These are phyloP conservation scores for Paralagenidium karlingii DNA, from an alignment of 352 stramenopile genomes.

Conservation along the genomic window DNA sequence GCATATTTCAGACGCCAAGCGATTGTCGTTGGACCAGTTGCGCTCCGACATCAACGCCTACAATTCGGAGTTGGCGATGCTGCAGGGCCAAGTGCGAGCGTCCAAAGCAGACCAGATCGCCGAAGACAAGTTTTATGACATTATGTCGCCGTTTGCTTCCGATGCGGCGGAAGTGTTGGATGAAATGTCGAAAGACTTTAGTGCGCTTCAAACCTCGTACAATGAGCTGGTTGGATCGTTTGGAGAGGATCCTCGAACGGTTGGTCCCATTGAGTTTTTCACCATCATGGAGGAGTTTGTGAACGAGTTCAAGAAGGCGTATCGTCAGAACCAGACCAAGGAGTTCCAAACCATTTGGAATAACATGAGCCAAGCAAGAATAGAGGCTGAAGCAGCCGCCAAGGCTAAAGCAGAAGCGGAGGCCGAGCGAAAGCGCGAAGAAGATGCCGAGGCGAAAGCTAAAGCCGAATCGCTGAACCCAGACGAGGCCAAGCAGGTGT, in stretches of 20 bases:
- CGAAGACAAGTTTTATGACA: constrained; percentile 65
- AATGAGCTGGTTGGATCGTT: constrained; percentile 74
- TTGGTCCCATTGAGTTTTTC: constrained; percentile 77
- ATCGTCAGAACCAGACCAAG: constrained; percentile 80
- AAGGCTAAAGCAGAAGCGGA: not conserved
- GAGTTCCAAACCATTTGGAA: constrained; percentile 74
- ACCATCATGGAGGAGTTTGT: constrained; percentile 74
- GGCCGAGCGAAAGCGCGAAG: constrained; percentile 28
- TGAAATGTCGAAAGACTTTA: constrained; percentile 68
- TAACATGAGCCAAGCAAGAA: too few species aligned
- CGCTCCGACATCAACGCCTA: constrained; percentile 68
- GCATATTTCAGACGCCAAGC: constrained; percentile 64
- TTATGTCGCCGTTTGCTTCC: constrained; percentile 69
- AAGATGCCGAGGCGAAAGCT: constrained; percentile 15
- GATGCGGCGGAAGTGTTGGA: constrained; percentile 73
- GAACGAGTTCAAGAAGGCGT: constrained; percentile 80
- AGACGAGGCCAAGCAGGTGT: constrained; percentile 38
- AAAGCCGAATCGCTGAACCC: constrained; percentile 23
- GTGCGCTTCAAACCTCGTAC: constrained; percentile 52
- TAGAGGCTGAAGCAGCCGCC: too few species aligned
- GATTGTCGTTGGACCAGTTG: constrained; percentile 70
- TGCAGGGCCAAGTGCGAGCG: constrained; percentile 69
- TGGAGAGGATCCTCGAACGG: constrained; percentile 68
- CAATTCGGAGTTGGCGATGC: constrained; percentile 73
- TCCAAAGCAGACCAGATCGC: constrained; percentile 66